These are phyloP conservation scores for Beauveria medogensis DNA, from an alignment of 2,329 filamentous ascomycete species.

Conservation along the genomic window DNA sequence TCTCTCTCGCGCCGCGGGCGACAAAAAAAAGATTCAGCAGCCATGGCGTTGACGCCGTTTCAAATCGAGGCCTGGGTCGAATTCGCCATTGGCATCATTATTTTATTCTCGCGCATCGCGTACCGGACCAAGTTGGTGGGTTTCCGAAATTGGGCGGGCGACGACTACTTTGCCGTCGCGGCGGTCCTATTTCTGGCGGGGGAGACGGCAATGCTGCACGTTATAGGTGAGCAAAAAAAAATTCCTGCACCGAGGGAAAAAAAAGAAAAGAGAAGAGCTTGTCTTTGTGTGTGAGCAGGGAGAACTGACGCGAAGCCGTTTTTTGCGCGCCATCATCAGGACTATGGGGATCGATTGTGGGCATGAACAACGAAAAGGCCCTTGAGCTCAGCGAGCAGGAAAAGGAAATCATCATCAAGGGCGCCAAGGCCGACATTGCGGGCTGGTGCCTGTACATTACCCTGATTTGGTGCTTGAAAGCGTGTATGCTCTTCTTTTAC, in stretches of 20 bases:
- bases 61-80: slow-evolving; percentile 36
- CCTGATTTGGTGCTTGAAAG: slow-evolving; percentile 32
- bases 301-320: neutral
- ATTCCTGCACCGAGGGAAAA: too few relatives aligned
- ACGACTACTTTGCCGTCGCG: slow-evolving; percentile 33
- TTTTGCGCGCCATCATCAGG: slow-evolving; percentile 12
- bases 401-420: slow-evolving; percentile 14
- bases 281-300: neutral
- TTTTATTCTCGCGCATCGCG: slow-evolving; percentile 31
- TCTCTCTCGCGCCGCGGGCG: neutral
- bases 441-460: slow-evolving; percentile 30
- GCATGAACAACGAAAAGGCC: slow-evolving; percentile 17
- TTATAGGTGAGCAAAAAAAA: slow-evolving; percentile 21
- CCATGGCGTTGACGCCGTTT: slow-evolving; percentile 30
- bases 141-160: slow-evolving; percentile 29
- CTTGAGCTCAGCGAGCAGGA: slow-evolving; percentile 11
- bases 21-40: neutral
- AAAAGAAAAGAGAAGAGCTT: neutral
- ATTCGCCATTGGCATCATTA: slow-evolving; percentile 29
- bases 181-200: slow-evolving; percentile 30
- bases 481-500: slow-evolving; percentile 31
- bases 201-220: slow-evolving; percentile 21
- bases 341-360: slow-evolving; percentile 17
- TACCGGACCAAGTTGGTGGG: slow-evolving; percentile 31
- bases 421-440: slow-evolving; percentile 18